These are phyloP conservation scores for Eucalyptus dawsonii DNA, from an alignment of 345 rosid species.

Conservation along the genomic window DNA sequence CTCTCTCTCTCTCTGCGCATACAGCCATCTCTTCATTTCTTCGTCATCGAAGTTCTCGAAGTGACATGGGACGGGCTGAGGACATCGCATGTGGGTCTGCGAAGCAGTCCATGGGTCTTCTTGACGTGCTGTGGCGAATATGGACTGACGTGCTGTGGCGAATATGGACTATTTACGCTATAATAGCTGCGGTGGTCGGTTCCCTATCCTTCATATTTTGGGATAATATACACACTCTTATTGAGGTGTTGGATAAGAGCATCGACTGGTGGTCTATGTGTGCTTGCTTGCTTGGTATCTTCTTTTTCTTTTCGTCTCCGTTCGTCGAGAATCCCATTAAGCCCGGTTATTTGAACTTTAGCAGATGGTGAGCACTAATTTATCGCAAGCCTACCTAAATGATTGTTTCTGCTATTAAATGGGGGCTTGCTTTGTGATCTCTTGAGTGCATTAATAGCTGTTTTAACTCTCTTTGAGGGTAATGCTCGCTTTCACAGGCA, in stretches of 20 bases:
- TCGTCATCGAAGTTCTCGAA: neutral
- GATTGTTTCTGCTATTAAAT: neutral
- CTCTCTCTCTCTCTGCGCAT: neutral
- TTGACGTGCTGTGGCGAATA: constrained; percentile 1
- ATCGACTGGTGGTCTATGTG: constrained; percentile 99
- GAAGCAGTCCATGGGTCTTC: no score
- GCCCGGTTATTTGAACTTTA: constrained; percentile 90
- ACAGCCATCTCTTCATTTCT: neutral
- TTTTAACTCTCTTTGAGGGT: neutral
- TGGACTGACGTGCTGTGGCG: constrained; percentile 20
- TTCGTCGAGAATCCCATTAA: constrained; percentile 84
- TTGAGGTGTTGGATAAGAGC: constrained; percentile 74
- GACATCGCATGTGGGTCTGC: constrained; percentile 16
- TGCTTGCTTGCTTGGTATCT: constrained; percentile 91
- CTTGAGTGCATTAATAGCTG: neutral
- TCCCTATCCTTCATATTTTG: constrained; percentile 86
- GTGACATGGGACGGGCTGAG: neutral
- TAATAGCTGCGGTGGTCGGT: constrained; percentile 81
- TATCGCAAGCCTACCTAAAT: neutral
- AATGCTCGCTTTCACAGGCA: constrained; percentile 49
- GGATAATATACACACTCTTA: constrained; percentile 82
- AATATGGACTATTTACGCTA: constrained; percentile 87
- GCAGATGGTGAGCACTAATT: constrained; percentile 58
- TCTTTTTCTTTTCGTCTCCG: constrained; percentile 97
- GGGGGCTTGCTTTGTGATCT: neutral